Evolutionary conservation across 208 protist species (phyloP).

Genomic region (Wallacemonas rigidus): DNA sequence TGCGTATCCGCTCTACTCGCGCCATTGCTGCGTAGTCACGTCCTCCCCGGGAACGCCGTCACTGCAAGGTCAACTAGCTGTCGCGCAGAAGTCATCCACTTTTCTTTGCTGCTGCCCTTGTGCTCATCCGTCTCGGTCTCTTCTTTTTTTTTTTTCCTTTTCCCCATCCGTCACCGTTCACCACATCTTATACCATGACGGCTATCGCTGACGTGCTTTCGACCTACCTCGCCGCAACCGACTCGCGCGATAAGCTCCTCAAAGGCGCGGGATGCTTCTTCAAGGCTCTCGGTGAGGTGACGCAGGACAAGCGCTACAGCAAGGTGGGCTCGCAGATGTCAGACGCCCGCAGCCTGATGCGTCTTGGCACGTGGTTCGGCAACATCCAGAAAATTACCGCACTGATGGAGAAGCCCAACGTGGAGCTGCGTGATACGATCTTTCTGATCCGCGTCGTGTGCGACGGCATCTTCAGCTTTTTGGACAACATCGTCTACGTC

Average conservation of each 20-base stretch:
- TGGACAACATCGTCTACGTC: slow-evolving; percentile 81
- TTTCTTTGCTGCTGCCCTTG: not conserved
- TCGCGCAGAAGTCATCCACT: no score
- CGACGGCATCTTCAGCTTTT: slow-evolving; percentile 76
- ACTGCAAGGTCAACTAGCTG: no score
- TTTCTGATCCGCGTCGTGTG: slow-evolving; percentile 65
- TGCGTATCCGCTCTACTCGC: no score
- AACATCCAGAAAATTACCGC: slow-evolving; percentile 67
- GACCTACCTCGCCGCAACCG: slow-evolving; percentile 56
- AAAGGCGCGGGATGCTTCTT: slow-evolving; percentile 73
- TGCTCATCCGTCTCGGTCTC: not conserved
- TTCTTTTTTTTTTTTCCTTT: slow-evolving; percentile 3
- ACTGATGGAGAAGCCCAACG: slow-evolving; percentile 48
- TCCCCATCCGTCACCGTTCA: not conserved
- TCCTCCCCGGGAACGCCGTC: no score
- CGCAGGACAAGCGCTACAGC: slow-evolving; percentile 40
- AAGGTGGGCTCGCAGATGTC: slow-evolving; percentile 63
- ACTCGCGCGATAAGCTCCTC: slow-evolving; percentile 80
- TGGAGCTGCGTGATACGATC: slow-evolving; percentile 55
- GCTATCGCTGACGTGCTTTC: slow-evolving; percentile 35
- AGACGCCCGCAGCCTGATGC: slow-evolving; percentile 68
- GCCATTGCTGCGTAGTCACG: no score
- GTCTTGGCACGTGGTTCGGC: slow-evolving; percentile 64
- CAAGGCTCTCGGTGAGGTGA: slow-evolving; percentile 52
- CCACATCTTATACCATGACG: slow-evolving; percentile 16